phyloP scores from a whole-genome alignment of 129 eudicot species.

The Tagetes patula region DNA sequence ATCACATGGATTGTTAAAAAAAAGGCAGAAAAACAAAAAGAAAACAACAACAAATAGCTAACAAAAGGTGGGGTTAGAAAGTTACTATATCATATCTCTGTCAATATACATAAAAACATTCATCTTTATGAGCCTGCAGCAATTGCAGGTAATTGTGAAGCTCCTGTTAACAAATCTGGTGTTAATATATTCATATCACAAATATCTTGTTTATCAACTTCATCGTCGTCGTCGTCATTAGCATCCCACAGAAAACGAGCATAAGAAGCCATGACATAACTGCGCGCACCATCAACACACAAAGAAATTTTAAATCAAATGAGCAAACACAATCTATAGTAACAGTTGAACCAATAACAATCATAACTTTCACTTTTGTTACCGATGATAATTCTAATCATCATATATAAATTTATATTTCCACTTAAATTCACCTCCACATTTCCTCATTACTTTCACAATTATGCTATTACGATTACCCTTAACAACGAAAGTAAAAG shows the following conservation, averaged over 20 bases:
- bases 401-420: no score
- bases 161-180: slow-evolving; percentile 37
- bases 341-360: not conserved
- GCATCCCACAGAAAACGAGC: slow-evolving; percentile 67
- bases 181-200: slow-evolving; percentile 19
- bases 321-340: not conserved
- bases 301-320: not conserved
- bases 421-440: no score
- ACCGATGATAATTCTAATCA: no score
- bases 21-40: slow-evolving; percentile 22
- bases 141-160: slow-evolving; percentile 40
- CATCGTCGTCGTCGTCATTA: slow-evolving; percentile 34
- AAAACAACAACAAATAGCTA: slow-evolving; percentile 18
- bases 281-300: slow-evolving; percentile 26
- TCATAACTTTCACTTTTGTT: no score
- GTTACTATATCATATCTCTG: slow-evolving; percentile 37
- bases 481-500: no score
- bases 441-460: no score
- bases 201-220: slow-evolving; percentile 19
- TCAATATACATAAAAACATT: slow-evolving; percentile 36
- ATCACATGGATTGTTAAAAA: slow-evolving; percentile 19
- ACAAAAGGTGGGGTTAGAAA: slow-evolving; percentile 38
- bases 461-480: no score
- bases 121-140: slow-evolving; percentile 53
- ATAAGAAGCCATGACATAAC: slow-evolving; percentile 58